Evolutionary conservation across 768 basidiomycete genomes (phyloP).

Genomic region (Pleurotus ostreatus): DNA sequence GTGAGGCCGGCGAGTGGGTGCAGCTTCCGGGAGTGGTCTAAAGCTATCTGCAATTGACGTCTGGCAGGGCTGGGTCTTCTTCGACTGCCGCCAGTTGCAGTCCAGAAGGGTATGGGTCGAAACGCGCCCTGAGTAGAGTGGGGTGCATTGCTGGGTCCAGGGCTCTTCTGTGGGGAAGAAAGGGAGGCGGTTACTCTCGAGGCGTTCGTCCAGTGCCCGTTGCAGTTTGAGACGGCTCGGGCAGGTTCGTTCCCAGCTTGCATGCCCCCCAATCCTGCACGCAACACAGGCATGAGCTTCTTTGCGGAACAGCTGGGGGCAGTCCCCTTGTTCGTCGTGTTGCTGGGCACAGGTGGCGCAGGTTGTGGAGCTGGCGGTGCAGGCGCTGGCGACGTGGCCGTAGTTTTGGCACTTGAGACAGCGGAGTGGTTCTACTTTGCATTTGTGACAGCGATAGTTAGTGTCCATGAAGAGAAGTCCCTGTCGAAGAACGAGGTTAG

Average conservation of each 20-base stretch:
- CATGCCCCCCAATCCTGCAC: neutral
- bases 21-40: neutral
- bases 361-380: neutral
- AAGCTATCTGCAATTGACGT: neutral
- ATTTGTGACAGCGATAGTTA: neutral
- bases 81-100: neutral
- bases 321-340: neutral
- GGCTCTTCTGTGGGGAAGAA: constrained; percentile 1
- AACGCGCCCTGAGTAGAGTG: neutral
- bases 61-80: neutral
- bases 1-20: no score
- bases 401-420: constrained; percentile 1
- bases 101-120: neutral
- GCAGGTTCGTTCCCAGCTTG: neutral
- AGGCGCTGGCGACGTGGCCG: neutral
- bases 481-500: neutral
- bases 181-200: neutral
- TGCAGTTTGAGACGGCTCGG: neutral
- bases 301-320: neutral
- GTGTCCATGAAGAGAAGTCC: neutral
- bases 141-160: neutral
- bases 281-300: neutral
- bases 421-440: neutral
- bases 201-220: neutral
- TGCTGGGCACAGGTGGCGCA: neutral